A percentile compares a stretch with the other conserved stretches of the same genome.
phyloP scores from a whole-genome alignment of 805 yeast genomes.

The Scheffersomyces amazonensis region DNA sequence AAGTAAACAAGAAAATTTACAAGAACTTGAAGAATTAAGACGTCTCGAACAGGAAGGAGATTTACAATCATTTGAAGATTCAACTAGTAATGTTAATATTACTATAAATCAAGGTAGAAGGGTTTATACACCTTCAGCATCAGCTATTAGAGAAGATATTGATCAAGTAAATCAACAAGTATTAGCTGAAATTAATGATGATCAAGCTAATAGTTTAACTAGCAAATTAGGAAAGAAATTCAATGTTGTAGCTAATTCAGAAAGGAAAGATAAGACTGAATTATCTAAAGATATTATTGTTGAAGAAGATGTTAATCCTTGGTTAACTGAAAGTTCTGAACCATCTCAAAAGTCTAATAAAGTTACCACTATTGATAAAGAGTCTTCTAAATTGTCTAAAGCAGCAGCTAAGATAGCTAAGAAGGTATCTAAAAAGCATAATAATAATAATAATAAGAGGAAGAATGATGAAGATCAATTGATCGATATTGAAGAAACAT shows the following conservation, averaged over 20 bases:
- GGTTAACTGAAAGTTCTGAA: slow-evolving; percentile 24
- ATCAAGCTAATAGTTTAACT: slow-evolving; percentile 45
- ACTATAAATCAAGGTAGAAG: slow-evolving; percentile 74
- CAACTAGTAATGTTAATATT: slow-evolving; percentile 42
- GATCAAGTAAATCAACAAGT: slow-evolving; percentile 33
- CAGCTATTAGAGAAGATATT: slow-evolving; percentile 34
- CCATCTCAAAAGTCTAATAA: slow-evolving; percentile 29
- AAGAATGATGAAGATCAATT: slow-evolving; percentile 27
- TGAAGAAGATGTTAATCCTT: slow-evolving; percentile 31
- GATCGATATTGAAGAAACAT: slow-evolving; percentile 52
- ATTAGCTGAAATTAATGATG: slow-evolving; percentile 46
- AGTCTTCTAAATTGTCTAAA: slow-evolving; percentile 36
- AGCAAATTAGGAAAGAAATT: slow-evolving; percentile 33
- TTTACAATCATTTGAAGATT: slow-evolving; percentile 34
- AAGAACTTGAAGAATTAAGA: slow-evolving; percentile 50
- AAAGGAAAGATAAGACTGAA: slow-evolving; percentile 11
- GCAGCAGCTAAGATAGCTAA: slow-evolving; percentile 40
- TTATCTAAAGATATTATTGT: background rate
- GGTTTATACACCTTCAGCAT: slow-evolving; percentile 65
- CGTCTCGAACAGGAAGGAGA: slow-evolving; percentile 36
- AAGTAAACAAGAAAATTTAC: slow-evolving; percentile 56
- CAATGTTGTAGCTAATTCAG: slow-evolving; percentile 13
- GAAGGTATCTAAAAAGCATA: slow-evolving; percentile 26
- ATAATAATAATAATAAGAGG: slow-evolving; percentile 1
- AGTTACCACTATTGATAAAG: slow-evolving; percentile 28